These are phyloP conservation scores for Malania oleifera DNA, from an alignment of 164 flowering plant species.

Conservation along the genomic window DNA sequence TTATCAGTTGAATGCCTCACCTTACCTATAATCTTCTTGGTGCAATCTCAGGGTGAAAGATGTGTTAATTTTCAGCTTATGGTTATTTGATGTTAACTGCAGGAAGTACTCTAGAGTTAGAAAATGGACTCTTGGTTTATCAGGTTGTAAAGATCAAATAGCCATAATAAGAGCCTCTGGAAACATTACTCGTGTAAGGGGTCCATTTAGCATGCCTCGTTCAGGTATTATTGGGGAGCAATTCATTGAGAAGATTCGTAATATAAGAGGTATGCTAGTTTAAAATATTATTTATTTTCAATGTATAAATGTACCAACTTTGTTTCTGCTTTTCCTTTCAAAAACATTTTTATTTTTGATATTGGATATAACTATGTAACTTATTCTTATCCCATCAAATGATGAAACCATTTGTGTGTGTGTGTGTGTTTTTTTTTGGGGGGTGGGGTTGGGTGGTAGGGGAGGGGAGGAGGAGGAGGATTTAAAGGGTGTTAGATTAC, in stretches of 20 bases:
- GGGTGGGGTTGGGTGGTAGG: too few species aligned
- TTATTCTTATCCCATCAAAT: too few species aligned
- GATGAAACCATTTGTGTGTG: too few species aligned
- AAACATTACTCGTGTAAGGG: conserved; percentile 69
- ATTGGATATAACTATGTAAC: too few species aligned
- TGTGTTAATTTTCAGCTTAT: not conserved
- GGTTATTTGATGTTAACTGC: conserved; percentile 12
- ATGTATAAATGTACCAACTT: too few species aligned
- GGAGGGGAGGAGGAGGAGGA: too few species aligned
- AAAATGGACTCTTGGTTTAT: conserved; percentile 83
- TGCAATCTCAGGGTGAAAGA: not conserved
- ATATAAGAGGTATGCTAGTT: conserved; percentile 45
- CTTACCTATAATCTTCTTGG: not conserved
- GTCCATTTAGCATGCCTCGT: conserved; percentile 53
- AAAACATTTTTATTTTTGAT: too few species aligned
- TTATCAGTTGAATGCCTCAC: not conserved
- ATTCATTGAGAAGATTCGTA: conserved; percentile 63
- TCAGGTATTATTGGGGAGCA: conserved; percentile 75
- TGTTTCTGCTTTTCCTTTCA: too few species aligned
- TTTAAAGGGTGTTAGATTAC: too few species aligned
- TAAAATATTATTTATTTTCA: too few species aligned
- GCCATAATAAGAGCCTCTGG: conserved; percentile 95
- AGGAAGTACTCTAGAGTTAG: conserved; percentile 81
- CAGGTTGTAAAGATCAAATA: conserved; percentile 63
- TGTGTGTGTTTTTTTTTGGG: too few species aligned